Percentiles rank a stretch among this genome's conserved stretches.
These are phyloP conservation scores for Closterium sp. DNA, from an alignment of 139 green algal species.

Conservation along the genomic window DNA sequence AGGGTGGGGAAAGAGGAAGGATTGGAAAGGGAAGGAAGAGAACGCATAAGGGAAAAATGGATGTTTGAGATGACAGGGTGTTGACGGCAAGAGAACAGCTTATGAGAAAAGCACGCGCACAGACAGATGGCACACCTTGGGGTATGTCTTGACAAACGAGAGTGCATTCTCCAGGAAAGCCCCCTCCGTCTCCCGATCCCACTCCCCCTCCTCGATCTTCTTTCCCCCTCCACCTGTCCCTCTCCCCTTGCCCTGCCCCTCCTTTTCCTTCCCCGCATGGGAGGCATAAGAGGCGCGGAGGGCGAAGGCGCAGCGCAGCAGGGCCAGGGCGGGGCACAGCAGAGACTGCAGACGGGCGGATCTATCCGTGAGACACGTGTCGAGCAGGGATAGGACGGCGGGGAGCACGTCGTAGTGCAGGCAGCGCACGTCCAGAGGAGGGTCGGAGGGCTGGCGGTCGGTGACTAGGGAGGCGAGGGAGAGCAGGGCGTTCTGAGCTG, in stretches of 20 bases:
- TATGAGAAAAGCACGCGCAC: not conserved
- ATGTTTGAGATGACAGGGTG: not conserved
- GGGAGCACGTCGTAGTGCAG: not conserved
- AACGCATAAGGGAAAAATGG: not conserved
- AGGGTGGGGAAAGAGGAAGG: not conserved
- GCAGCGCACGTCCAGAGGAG: not conserved
- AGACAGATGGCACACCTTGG: constrained; percentile 6
- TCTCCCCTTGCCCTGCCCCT: not conserved
- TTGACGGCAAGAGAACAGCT: not conserved
- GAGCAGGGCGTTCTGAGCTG: not conserved
- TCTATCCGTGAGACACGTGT: not conserved
- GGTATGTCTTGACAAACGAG: not conserved
- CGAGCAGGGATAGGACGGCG: not conserved
- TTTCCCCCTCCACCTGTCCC: not conserved
- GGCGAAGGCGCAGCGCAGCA: not conserved
- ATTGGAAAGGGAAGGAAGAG: too few species aligned
- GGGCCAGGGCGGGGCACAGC: not conserved
- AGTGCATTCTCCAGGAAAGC: constrained; percentile 18
- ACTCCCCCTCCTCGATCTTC: constrained; percentile 2
- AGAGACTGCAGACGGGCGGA: not conserved
- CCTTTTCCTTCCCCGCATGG: not conserved
- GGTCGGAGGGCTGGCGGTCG: not conserved
- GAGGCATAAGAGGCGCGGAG: not conserved
- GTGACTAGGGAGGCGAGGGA: not conserved
- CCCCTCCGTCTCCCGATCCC: not conserved